A percentile compares a stretch with the other conserved stretches of the same genome.
Evolutionary conservation across 805 yeast species (phyloP).

Genomic region (Candida saitoana): DNA sequence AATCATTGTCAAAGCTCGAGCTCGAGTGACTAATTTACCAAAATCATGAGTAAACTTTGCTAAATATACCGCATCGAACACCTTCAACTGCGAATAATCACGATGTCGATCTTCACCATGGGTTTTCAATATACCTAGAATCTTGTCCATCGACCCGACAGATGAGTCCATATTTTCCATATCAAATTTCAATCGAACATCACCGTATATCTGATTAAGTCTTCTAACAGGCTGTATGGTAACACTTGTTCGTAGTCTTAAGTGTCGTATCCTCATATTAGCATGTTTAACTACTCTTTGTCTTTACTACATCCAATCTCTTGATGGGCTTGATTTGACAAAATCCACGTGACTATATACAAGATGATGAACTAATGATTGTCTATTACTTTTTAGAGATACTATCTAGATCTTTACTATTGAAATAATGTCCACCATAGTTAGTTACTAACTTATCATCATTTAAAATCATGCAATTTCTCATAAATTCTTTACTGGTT

Average conservation of each 20-base stretch:
- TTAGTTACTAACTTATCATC: constrained; percentile 32
- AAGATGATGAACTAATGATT: not conserved
- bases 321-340: no score
- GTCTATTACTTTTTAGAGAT: not conserved
- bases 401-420: not conserved
- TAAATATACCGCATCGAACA: constrained; percentile 2
- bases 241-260: not conserved
- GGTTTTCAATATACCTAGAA: not conserved
- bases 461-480: constrained; percentile 68
- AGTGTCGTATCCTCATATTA: not conserved
- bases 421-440: constrained; percentile 4
- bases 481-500: constrained; percentile 86
- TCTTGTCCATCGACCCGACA: constrained; percentile 4
- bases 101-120: not conserved
- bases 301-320: no score
- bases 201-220: not conserved
- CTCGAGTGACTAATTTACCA: not conserved
- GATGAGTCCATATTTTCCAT: not conserved
- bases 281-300: no score
- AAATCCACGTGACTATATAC: not conserved
- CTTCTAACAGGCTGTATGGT: not conserved
- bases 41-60: constrained; percentile 4
- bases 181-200: not conserved
- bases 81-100: not conserved
- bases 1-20: not conserved